Percentiles rank a stretch among this genome's conserved stretches.
Conservation (phyloP, 768 basidiomycete species). For the Cystobasidium ongulense region DNA sequence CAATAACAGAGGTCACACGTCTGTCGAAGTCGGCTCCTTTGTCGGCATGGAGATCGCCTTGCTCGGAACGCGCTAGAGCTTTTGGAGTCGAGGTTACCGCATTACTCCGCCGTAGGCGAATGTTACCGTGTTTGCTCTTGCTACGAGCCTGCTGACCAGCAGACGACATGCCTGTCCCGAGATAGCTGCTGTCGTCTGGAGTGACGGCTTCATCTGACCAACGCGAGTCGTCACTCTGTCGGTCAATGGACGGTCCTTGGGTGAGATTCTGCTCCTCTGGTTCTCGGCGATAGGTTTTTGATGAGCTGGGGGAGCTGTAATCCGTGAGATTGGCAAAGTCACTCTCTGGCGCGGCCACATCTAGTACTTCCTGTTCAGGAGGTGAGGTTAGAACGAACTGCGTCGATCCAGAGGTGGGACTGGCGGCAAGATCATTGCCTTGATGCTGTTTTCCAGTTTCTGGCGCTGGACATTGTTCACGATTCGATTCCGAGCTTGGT, state of each 20-base stretch:
- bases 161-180: not conserved
- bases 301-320: not conserved
- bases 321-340: not conserved
- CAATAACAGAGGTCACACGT: not conserved
- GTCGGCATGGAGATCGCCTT: not conserved
- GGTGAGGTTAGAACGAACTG: too few species aligned
- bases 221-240: not conserved
- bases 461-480: slow-evolving; percentile 81
- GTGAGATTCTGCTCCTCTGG: too few species aligned
- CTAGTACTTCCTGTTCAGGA: too few species aligned
- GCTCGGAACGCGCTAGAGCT: not conserved
- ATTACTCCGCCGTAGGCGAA: not conserved
- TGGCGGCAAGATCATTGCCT: slow-evolving; percentile 65
- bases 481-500: slow-evolving; percentile 91
- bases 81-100: not conserved
- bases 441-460: slow-evolving; percentile 78
- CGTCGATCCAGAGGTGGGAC: slow-evolving; percentile 47
- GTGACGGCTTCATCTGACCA: not conserved
- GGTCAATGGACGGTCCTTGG: too few species aligned
- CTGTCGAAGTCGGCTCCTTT: not conserved
- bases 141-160: not conserved
- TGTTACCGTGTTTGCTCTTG: not conserved
- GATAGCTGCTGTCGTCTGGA: not conserved
- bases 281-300: not conserved
- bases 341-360: not conserved